Percentiles rank a stretch among this genome's conserved stretches.
These are phyloP conservation scores for Paxillus involutus DNA, from an alignment of 768 basidiomycete species.

Conservation along the genomic window DNA sequence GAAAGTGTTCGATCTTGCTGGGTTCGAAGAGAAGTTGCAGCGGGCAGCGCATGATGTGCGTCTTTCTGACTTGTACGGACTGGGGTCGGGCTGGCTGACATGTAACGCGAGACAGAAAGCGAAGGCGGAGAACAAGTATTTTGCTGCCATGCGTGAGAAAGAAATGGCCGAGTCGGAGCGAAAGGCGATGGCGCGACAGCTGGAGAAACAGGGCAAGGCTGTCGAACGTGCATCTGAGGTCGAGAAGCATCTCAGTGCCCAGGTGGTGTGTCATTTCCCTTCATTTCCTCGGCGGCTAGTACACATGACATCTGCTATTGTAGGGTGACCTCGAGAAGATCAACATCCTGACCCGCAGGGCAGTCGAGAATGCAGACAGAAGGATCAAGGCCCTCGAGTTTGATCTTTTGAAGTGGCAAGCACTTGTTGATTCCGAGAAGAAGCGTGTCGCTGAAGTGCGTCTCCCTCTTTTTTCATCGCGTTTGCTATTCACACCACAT, in stretches of 20 bases:
- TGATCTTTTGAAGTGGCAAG: conserved; percentile 34
- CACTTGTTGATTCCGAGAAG: conserved; percentile 38
- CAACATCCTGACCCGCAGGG: conserved; percentile 32
- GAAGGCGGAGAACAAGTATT: conserved; percentile 95
- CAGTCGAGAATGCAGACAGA: conserved; percentile 25
- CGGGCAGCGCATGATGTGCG: conserved; percentile 70
- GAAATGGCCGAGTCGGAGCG: conserved; percentile 79
- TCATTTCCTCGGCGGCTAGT: not conserved
- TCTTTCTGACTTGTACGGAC: conserved; percentile 3
- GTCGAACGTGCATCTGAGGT: conserved; percentile 66
- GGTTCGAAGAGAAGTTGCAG: conserved; percentile 68
- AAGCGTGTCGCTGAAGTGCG: conserved; percentile 41
- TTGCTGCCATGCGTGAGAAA: conserved; percentile 84
- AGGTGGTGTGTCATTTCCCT: conserved; percentile 50
- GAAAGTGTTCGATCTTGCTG: conserved; percentile 82
- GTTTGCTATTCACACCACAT: not conserved
- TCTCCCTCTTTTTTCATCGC: not conserved
- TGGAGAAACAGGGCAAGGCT: conserved; percentile 60
- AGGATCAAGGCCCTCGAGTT: conserved; percentile 30
- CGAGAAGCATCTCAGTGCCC: conserved; percentile 57
- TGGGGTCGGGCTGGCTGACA: not conserved
- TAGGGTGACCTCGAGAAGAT: conserved; percentile 49
- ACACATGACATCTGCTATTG: not conserved
- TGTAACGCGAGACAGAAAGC: conserved; percentile 63
- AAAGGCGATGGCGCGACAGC: conserved; percentile 56